Conservation (phyloP, 2,329 filamentous ascomycete genomes). For the Penicillium sp. region DNA sequence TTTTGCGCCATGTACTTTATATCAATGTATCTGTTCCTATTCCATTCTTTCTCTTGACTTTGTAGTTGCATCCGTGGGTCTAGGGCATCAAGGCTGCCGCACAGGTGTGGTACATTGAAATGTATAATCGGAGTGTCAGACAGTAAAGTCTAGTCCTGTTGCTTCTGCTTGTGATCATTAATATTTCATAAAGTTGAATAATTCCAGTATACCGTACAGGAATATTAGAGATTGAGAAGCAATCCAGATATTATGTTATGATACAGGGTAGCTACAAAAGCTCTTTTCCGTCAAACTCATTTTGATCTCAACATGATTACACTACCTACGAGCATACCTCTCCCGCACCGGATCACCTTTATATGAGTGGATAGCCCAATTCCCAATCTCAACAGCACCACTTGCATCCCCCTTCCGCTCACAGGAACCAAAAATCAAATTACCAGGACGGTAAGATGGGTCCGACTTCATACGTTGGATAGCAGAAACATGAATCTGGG, state of each 20-base stretch:
- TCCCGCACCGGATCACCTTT: conserved; percentile 16
- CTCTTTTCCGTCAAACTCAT: not conserved
- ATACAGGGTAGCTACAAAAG: not conserved
- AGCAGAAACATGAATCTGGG: conserved; percentile 66
- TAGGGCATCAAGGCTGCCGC: no score
- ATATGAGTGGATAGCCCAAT: conserved; percentile 13
- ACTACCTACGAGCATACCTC: conserved; percentile 9
- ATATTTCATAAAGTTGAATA: not conserved
- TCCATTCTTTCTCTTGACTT: not conserved
- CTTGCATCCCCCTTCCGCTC: conserved; percentile 37
- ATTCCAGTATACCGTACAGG: not conserved
- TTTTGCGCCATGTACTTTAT: not conserved
- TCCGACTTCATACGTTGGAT: conserved; percentile 66
- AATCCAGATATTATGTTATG: not conserved
- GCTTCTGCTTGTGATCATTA: not conserved
- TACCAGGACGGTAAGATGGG: conserved; percentile 64
- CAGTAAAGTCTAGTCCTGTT: no score
- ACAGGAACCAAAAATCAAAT: conserved; percentile 62
- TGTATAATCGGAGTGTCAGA: no score
- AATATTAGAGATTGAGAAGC: not conserved
- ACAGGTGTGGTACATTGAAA: no score
- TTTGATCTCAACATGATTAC: not conserved
- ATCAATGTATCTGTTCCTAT: not conserved
- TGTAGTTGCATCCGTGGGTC: not conserved
- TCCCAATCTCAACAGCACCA: conserved; percentile 41